phyloP scores from a whole-genome alignment of 176 grass and related monocot species.

The barley (Hordeum vulgare) region DNA sequence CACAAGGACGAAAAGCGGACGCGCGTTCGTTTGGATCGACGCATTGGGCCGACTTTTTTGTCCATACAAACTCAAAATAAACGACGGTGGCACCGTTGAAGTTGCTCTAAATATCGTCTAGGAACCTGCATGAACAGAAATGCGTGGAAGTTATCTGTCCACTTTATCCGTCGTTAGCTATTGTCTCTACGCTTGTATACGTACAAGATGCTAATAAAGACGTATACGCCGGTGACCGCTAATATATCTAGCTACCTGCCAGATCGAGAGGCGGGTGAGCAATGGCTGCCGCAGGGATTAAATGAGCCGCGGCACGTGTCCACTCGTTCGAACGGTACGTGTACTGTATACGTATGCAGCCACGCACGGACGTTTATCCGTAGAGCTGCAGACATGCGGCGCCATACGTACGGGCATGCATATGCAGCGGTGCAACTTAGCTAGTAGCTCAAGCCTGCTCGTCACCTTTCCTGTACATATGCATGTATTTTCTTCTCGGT shows the following conservation, averaged over 20 bases:
- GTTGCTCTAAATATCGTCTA: no score
- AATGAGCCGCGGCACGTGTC: neutral
- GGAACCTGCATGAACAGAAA: no score
- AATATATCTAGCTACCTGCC: no score
- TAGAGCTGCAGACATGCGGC: neutral
- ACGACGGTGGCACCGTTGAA: no score
- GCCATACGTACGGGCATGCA: neutral
- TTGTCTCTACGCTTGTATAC: neutral
- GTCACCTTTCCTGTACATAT: neutral
- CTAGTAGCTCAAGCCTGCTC: neutral
- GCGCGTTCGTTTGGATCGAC: no score
- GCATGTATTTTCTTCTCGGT: neutral
- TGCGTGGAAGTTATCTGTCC: no score
- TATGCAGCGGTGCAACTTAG: neutral
- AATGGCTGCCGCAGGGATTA: no score
- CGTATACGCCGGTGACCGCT: neutral
- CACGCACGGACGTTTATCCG: neutral
- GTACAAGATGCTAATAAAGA: neutral
- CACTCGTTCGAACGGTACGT: neutral
- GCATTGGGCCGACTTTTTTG: no score
- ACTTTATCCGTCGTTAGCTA: neutral
- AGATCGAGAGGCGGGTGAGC: no score
- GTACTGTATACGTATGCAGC: neutral
- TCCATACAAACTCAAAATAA: no score
- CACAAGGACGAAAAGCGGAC: no score